Evolutionary conservation across 2,329 filamentous ascomycete species (phyloP).

Genomic region (Phyllosticta citriasiana): DNA sequence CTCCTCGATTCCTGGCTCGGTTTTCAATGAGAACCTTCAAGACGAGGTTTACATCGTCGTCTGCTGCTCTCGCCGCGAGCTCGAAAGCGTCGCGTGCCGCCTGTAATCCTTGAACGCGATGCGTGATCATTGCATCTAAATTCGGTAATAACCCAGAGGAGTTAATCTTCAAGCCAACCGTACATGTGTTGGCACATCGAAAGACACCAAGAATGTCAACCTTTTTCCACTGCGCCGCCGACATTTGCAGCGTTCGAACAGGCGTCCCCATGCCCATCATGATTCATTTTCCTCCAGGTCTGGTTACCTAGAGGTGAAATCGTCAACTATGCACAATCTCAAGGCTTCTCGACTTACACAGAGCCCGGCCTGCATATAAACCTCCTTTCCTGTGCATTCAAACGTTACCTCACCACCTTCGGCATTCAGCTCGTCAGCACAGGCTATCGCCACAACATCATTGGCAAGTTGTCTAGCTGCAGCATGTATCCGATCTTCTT

Average conservation of each 20-base stretch:
- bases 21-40: conserved; percentile 42
- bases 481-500: conserved; percentile 18
- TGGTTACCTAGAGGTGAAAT: conserved; percentile 23
- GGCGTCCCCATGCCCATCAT: conserved; percentile 50
- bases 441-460: conserved; percentile 28
- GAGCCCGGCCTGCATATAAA: conserved; percentile 33
- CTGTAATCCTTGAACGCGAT: conserved; percentile 36
- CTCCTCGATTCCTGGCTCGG: background rate
- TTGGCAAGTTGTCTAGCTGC: conserved; percentile 26
- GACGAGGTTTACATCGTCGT: conserved; percentile 42
- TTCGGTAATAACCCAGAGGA: conserved; percentile 39
- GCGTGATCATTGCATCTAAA: conserved; percentile 45
- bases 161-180: conserved; percentile 43
- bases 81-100: conserved; percentile 43
- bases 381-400: conserved; percentile 33
- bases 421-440: conserved; percentile 25
- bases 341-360: conserved; percentile 23
- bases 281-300: conserved; percentile 42
- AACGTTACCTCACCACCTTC: conserved; percentile 32
- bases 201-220: conserved; percentile 57
- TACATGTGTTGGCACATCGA: conserved; percentile 55
- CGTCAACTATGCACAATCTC: background rate
- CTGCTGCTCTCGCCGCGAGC: conserved; percentile 40
- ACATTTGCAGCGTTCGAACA: conserved; percentile 44
- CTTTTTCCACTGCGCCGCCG: conserved; percentile 45